Percentiles rank a stretch among this genome's conserved stretches.
Evolutionary conservation across 345 rosid species (phyloP).

Genomic region (Rhodomyrtus tomentosa): DNA sequence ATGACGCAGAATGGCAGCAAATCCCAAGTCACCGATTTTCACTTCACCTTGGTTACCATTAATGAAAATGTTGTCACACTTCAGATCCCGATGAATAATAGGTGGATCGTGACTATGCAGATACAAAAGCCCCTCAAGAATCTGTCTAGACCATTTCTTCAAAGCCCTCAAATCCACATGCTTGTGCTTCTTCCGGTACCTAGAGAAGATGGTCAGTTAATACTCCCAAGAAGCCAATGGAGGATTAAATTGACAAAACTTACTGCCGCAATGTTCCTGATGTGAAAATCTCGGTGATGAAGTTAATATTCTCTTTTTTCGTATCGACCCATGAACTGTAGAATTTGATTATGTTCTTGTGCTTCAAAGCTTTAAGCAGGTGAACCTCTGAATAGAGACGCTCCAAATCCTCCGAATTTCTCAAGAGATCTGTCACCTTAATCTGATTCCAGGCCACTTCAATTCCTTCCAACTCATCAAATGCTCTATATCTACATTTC

Average conservation of each 20-base stretch:
- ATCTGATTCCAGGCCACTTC: constrained; percentile 99
- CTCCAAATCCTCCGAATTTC: constrained; percentile 66
- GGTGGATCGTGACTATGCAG: constrained; percentile 90
- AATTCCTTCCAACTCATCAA: constrained; percentile 86
- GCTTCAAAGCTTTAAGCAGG: constrained; percentile 82
- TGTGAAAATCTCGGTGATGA: constrained; percentile 91
- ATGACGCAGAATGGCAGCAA: constrained; percentile 64
- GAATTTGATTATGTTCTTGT: constrained; percentile 79
- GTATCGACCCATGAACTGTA: constrained; percentile 82
- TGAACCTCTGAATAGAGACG: constrained; percentile 90
- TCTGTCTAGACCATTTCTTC: constrained; percentile 93
- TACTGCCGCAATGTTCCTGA: constrained; percentile 89
- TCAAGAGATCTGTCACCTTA: constrained; percentile 52
- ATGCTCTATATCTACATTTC: constrained; percentile 72
- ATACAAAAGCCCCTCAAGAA: constrained; percentile 71
- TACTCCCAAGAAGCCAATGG: background rate
- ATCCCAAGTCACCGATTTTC: constrained; percentile 91
- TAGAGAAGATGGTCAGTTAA: constrained; percentile 5
- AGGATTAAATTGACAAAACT: constrained; percentile 6
- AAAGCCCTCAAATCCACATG: constrained; percentile 75
- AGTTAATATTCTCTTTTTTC: constrained; percentile 65
- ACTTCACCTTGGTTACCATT: constrained; percentile 97
- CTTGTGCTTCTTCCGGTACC: constrained; percentile 90
- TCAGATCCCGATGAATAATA: constrained; percentile 91
- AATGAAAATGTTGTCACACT: constrained; percentile 91